These are phyloP conservation scores for Scheffersomyces quercinus DNA, from an alignment of 1,139 yeast species.

Conservation along the genomic window DNA sequence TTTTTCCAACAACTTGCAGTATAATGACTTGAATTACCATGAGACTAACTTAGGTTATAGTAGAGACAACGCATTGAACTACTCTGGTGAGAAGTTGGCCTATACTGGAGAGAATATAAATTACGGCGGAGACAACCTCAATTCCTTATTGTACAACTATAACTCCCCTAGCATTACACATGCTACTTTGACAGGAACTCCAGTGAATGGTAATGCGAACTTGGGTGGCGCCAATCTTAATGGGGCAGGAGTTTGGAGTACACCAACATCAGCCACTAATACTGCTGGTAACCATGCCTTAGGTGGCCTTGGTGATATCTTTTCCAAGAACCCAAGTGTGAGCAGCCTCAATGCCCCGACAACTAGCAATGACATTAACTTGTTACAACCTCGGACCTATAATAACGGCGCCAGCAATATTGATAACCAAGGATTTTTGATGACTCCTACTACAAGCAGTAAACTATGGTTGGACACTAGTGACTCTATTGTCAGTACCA, in stretches of 20 bases:
- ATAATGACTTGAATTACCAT: too few relatives aligned
- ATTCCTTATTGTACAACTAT: constrained; percentile 14
- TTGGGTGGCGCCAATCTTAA: neutral
- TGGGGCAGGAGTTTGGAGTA: neutral
- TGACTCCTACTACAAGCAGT: constrained; percentile 5
- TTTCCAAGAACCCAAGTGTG: constrained; percentile 8
- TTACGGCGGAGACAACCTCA: constrained; percentile 7
- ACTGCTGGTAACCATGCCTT: neutral
- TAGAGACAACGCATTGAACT: too few relatives aligned
- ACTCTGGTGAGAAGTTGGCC: too few relatives aligned
- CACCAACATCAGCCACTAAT: neutral
- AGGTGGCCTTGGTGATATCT: constrained; percentile 5
- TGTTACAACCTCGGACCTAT: constrained; percentile 1
- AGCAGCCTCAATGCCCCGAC: constrained; percentile 7
- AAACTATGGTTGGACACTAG: constrained; percentile 9
- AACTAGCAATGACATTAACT: neutral
- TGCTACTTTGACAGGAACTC: constrained; percentile 8
- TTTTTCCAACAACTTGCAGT: too few relatives aligned
- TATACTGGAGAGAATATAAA: too few relatives aligned
- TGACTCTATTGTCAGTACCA: neutral
- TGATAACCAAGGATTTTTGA: constrained; percentile 3
- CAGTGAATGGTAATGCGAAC: neutral
- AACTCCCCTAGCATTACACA: constrained; percentile 17
- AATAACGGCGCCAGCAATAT: neutral
- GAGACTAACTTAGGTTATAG: too few relatives aligned